Percentiles rank a stretch among this genome's conserved stretches.
These are phyloP conservation scores for Cladosporium sp. DNA, from an alignment of 2,329 filamentous ascomycete species.

Conservation along the genomic window DNA sequence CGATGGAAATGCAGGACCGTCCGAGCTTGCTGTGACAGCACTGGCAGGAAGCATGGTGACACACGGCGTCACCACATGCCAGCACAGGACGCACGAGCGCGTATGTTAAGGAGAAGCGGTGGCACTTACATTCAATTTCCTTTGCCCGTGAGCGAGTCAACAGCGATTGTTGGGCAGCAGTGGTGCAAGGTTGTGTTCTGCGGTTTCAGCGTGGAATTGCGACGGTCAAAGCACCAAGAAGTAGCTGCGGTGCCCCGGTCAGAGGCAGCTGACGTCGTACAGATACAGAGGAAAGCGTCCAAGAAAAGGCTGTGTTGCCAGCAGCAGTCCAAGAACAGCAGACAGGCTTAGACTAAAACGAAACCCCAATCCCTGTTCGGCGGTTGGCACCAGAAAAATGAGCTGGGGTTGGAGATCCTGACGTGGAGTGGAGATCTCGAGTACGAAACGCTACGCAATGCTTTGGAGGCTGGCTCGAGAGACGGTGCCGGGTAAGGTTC, in stretches of 20 bases:
- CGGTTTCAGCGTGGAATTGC: slow-evolving; percentile 20
- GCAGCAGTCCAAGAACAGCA: slow-evolving; percentile 19
- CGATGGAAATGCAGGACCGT: slow-evolving; percentile 18
- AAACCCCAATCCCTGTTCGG: slow-evolving; percentile 12
- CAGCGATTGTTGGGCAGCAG: slow-evolving; percentile 3
- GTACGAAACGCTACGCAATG: slow-evolving; percentile 21
- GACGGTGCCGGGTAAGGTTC: slow-evolving; percentile 19
- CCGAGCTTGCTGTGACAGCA: slow-evolving; percentile 10
- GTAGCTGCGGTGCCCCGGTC: slow-evolving; percentile 3
- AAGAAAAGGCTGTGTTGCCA: slow-evolving; percentile 18
- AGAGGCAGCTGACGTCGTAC: slow-evolving; percentile 12
- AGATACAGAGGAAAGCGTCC: slow-evolving; percentile 12
- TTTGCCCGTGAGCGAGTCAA: slow-evolving; percentile 7
- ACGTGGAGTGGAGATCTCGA: slow-evolving; percentile 17
- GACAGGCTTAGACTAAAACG: slow-evolving; percentile 6
- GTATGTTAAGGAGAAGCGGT: slow-evolving; percentile 15
- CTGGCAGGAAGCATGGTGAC: slow-evolving; percentile 20
- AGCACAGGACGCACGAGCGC: slow-evolving; percentile 22
- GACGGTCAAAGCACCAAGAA: slow-evolving; percentile 18
- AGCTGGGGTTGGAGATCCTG: slow-evolving; percentile 17
- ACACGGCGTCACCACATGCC: slow-evolving; percentile 18
- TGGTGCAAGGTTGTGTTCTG: slow-evolving; percentile 12
- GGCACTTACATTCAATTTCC: slow-evolving; percentile 21
- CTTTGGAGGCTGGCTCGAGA: neutral
- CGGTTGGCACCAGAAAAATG: slow-evolving; percentile 7